Conservation (phyloP, 1,284 basidiomycete genomes). For the Hemileia vastatrix region DNA sequence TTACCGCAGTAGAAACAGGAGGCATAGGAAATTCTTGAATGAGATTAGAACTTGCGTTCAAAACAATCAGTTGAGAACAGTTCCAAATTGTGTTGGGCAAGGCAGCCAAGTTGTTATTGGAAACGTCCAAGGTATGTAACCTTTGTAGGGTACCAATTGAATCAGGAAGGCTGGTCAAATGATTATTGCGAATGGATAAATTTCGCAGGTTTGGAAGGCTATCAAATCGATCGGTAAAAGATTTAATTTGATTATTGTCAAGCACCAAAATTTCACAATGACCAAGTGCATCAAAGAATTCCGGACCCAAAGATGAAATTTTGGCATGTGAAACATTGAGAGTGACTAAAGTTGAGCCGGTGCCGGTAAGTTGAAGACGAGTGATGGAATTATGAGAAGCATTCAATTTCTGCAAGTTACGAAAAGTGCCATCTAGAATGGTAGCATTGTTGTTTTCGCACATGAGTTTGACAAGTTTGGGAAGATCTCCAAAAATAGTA, state of each 20-base stretch:
- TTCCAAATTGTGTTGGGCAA: conserved; percentile 74
- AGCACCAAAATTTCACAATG: conserved; percentile 64
- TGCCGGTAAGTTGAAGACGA: conserved; percentile 46
- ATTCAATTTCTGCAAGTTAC: conserved; percentile 53
- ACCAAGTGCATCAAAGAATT: conserved; percentile 59
- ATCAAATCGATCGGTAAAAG: conserved; percentile 70
- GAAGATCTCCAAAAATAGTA: conserved; percentile 58
- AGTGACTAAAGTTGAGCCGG: conserved; percentile 53
- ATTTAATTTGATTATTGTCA: conserved; percentile 77
- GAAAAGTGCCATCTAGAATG: conserved; percentile 53
- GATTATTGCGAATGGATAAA: conserved; percentile 83
- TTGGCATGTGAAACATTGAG: conserved; percentile 87
- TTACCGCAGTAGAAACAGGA: conserved; percentile 43
- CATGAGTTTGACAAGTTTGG: conserved; percentile 57
- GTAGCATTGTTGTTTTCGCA: conserved; percentile 75
- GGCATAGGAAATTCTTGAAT: conserved; percentile 65
- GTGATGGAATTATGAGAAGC: conserved; percentile 66
- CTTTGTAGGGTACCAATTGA: conserved; percentile 67
- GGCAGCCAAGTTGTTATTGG: conserved; percentile 79
- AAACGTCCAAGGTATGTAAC: conserved; percentile 70
- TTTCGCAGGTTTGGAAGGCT: conserved; percentile 60
- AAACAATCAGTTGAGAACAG: conserved; percentile 60
- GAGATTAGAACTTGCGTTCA: conserved; percentile 86
- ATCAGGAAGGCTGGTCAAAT: conserved; percentile 65
- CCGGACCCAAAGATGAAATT: conserved; percentile 70